Conservation (phyloP, 1,284 basidiomycete genomes). For the Moesziomyces aphidis region DNA sequence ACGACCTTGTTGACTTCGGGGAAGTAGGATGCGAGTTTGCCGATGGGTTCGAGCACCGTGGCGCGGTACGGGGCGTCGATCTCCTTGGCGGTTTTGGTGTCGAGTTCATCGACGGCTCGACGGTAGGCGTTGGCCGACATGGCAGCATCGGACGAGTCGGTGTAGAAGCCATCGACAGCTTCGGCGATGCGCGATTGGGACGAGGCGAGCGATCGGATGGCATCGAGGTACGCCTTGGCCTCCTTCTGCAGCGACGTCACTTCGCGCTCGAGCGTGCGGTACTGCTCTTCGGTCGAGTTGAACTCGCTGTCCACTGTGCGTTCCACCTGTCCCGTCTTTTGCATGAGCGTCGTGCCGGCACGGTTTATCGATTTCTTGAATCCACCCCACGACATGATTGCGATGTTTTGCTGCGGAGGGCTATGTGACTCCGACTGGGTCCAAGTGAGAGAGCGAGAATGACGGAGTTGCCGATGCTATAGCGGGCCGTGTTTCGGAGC, state of each 20-base stretch:
- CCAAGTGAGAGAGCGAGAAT: neutral
- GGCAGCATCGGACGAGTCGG: conserved; percentile 75
- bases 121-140: conserved; percentile 98
- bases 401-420: neutral
- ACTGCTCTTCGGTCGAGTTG: conserved; percentile 89
- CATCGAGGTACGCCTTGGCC: conserved; percentile 92
- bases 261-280: conserved; percentile 77
- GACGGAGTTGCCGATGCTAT: neutral
- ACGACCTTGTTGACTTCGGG: conserved; percentile 94
- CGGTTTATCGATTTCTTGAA: conserved; percentile 95
- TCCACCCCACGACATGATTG: conserved; percentile 69
- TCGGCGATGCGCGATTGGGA: conserved; percentile 94
- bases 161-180: conserved; percentile 93
- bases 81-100: conserved; percentile 84
- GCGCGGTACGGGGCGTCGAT: conserved; percentile 93
- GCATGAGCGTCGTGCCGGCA: conserved; percentile 83
- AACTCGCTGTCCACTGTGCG: conserved; percentile 94
- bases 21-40: conserved; percentile 96
- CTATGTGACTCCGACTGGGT: neutral
- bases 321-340: conserved; percentile 91
- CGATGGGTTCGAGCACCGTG: conserved; percentile 89
- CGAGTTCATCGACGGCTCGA: conserved; percentile 91
- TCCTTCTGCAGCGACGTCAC: conserved; percentile 86
- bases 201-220: conserved; percentile 86
- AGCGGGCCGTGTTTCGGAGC: too few species aligned